Conservation (phyloP, 768 basidiomycete genomes). For the Auriscalpium vulgare region DNA sequence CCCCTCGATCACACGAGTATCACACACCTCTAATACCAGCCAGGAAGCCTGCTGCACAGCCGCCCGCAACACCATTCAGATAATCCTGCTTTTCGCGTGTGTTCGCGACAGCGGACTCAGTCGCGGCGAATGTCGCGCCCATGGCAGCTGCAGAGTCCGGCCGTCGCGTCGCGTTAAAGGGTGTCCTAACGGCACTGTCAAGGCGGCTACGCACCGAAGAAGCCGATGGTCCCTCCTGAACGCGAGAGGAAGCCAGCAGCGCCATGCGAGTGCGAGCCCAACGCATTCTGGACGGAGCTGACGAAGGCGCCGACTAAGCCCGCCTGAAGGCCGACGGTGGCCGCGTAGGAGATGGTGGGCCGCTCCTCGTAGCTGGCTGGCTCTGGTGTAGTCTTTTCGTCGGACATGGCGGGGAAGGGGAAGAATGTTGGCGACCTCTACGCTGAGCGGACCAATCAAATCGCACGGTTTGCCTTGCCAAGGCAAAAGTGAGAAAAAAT, state of each 20-base stretch:
- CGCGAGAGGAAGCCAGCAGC: slow-evolving; percentile 83
- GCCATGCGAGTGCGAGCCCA: slow-evolving; percentile 68
- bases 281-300: slow-evolving; percentile 72
- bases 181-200: background rate
- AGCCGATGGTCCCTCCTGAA: slow-evolving; percentile 83
- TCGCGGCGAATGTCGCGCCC: slow-evolving; percentile 79
- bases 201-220: slow-evolving; percentile 60
- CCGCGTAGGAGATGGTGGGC: slow-evolving; percentile 46
- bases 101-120: slow-evolving; percentile 78
- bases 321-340: slow-evolving; percentile 53
- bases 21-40: slow-evolving; percentile 74
- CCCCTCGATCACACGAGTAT: background rate
- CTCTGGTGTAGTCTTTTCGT: background rate
- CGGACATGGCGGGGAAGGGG: slow-evolving; percentile 10
- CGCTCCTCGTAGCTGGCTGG: slow-evolving; percentile 38
- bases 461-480: background rate
- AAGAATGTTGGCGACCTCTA: background rate
- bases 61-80: slow-evolving; percentile 76
- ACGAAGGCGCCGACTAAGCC: slow-evolving; percentile 60
- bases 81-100: slow-evolving; percentile 70
- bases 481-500: no score
- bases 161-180: slow-evolving; percentile 1
- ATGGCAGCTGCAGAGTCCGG: slow-evolving; percentile 57
- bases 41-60: slow-evolving; percentile 89
- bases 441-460: background rate